Evolutionary conservation across 495 filamentous ascomycete genomes (phyloP).

Genomic region (Copromyces sp.): DNA sequence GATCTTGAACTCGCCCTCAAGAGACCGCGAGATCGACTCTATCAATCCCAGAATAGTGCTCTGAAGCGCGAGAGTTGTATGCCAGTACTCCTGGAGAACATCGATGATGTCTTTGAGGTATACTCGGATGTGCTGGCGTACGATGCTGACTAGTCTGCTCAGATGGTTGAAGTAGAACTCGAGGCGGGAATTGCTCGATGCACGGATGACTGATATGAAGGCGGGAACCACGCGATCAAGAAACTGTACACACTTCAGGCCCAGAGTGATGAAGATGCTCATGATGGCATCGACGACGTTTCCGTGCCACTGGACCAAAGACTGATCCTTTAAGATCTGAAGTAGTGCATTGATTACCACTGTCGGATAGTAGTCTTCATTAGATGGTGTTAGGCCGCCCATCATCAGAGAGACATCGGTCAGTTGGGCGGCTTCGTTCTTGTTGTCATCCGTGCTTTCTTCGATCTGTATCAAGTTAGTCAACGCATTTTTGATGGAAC

Average conservation of each 20-base stretch:
- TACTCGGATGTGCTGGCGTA: slow-evolving; percentile 88
- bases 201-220: slow-evolving; percentile 76
- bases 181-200: slow-evolving; percentile 58
- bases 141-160: slow-evolving; percentile 84
- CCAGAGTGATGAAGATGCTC: slow-evolving; percentile 93
- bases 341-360: slow-evolving; percentile 94
- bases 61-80: slow-evolving; percentile 62
- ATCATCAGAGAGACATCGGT: slow-evolving; percentile 97
- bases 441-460: slow-evolving; percentile 28
- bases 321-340: slow-evolving; percentile 80
- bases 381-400: slow-evolving; percentile 90
- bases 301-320: slow-evolving; percentile 79
- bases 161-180: slow-evolving; percentile 97
- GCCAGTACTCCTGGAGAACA: slow-evolving; percentile 80
- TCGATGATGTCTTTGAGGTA: slow-evolving; percentile 75
- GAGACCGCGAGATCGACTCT: slow-evolving; percentile 81
- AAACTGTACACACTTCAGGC: slow-evolving; percentile 89
- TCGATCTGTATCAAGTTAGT: slow-evolving; percentile 36
- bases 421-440: slow-evolving; percentile 52
- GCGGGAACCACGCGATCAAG: slow-evolving; percentile 87
- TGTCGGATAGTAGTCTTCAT: slow-evolving; percentile 96
- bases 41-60: slow-evolving; percentile 83
- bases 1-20: slow-evolving; percentile 95
- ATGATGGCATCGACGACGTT: slow-evolving; percentile 97
- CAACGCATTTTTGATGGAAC: not conserved